Evolutionary conservation across 495 filamentous ascomycete genomes (phyloP), one percentile per base, ranked within the genome.

Genomic region (Penicillium silybi): DNA sequence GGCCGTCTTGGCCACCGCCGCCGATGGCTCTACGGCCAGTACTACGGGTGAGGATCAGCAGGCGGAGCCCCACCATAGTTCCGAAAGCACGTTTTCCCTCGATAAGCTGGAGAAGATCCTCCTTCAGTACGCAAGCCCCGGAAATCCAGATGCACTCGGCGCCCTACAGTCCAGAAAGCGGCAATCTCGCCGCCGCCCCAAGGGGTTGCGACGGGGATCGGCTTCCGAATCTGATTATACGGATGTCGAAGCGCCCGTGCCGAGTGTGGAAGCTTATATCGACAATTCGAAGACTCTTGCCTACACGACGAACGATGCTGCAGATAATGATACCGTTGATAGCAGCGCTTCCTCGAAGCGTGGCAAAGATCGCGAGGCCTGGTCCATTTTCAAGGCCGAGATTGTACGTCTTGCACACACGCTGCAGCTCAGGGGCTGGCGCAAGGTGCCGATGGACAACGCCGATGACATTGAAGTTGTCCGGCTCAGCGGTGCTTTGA

Each of bases 401-500:
- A 93, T 97, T 48, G 74, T 97, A 53, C 87, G 88, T 38, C 70
- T 97, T 42, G 77, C 89, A 2, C 95, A 97, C 71, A 99, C 93
- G 0, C 74, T 99, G 46, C 80, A 81, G 44, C 79, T 97, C 34
- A 92, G 90, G 67, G 86, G 92, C 5, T 99, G 93, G 93, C 85
- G 91, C 42, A 82, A 81, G 50, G 81, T 99, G 2, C 76, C 89
- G 6, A 73, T 96, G 58, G 89, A 95, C 7, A 60, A 66, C 38
- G 82, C 83, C 50, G 71, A 63, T 35, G 84, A 89, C 20, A 87
- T 99, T 41, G 83, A 82, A 15, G 87, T 97, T 22, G 80, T 87
- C 65, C 83, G 91, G 15, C 82, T 99, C 11, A 96, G 91, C 63
- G 93, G 93, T 46, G 93, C 93, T 15, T 71, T 97, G 63, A 99